These are phyloP conservation scores for Warburgia ugandensis DNA, from an alignment of 164 flowering plant species.

Conservation along the genomic window DNA sequence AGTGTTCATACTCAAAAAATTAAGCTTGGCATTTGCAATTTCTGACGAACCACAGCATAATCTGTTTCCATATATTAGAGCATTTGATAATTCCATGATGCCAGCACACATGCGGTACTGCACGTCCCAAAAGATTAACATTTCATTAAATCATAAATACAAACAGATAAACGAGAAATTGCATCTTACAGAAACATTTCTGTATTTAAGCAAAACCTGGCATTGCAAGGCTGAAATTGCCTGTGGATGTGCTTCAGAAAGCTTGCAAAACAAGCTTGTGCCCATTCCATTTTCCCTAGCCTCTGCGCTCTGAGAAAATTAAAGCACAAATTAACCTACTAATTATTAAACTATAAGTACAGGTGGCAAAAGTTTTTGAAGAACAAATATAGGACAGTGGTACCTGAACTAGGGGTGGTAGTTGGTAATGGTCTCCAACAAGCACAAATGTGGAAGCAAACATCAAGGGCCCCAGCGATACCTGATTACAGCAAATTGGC, in stretches of 20 bases:
- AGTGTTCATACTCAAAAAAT: slow-evolving; percentile 25
- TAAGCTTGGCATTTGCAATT: slow-evolving; percentile 62
- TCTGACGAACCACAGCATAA: slow-evolving; percentile 87
- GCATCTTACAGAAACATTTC: not conserved
- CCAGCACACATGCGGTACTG: slow-evolving; percentile 97
- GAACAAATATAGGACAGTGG: not conserved
- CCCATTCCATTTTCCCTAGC: slow-evolving; percentile 93
- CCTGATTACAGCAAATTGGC: slow-evolving; percentile 33
- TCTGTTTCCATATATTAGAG: slow-evolving; percentile 83
- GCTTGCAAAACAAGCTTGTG: slow-evolving; percentile 86
- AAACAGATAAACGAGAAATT: not conserved
- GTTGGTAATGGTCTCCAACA: slow-evolving; percentile 98
- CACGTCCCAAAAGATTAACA: slow-evolving; percentile 11
- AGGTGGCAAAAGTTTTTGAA: not conserved
- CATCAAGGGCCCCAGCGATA: slow-evolving; percentile 92
- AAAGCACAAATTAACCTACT: not conserved
- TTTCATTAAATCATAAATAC: not conserved
- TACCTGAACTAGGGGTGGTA: slow-evolving; percentile 97
- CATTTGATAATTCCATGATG: slow-evolving; percentile 84
- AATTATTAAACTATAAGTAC: too few species aligned
- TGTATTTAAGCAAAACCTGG: slow-evolving; percentile 49
- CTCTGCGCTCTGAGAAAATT: slow-evolving; percentile 58
- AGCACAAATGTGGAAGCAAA: slow-evolving; percentile 91
- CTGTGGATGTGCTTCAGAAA: slow-evolving; percentile 97
- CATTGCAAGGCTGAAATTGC: slow-evolving; percentile 87